Base-by-base conservation (phyloP, 441 rosid species). In the Bocquillonia castaneifolia region DNA sequence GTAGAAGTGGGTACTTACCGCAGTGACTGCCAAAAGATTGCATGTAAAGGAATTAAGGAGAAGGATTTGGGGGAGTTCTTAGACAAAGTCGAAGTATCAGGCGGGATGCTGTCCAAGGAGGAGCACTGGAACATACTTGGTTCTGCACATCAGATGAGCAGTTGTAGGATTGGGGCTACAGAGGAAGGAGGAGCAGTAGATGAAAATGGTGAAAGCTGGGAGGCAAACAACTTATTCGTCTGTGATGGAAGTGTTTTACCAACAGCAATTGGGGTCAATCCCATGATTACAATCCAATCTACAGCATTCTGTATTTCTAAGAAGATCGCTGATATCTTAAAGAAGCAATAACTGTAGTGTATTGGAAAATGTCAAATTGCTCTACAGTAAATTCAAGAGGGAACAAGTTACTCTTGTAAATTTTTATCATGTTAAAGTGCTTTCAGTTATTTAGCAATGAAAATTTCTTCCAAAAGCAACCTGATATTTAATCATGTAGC, bases 131-230 rank as follows among this genome's bases (percentile, higher is more conserved):
- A 69, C 23, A 6, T 69, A 5, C 73, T 72, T 70, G 56, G 62
- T 73, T 80, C 97, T 0, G 96, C 97, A 3, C 93, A 87, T 71
- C 96, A 85, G 66, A 86, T 91, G 91, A 83, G 96, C 5, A 85
- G 96, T 64, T 81, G 93, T 47, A 80, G 85, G 73, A 87, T 87
- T 89, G 96, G 93, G 52, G 67, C 45, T 0, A 77, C 52, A 0
- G 76, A 62, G 36, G 75, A 75, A 73, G 83, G 81, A 53, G 90
- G 93, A 28, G 97, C 86, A 0, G 78, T 85, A 17, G 84, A 91
- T 67, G 83, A 78, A 70, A 80, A 79, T 3, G 89, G 93, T 14
- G 88, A 89, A 78, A 86, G 87, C 57, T 89, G 92, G 88, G 96
- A 85, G 66, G 90, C 91, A 1, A 74, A 85, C 28, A 74, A 82